phyloP scores from a whole-genome alignment of 1,139 yeast species.

The Saccharomyces hybrid region DNA sequence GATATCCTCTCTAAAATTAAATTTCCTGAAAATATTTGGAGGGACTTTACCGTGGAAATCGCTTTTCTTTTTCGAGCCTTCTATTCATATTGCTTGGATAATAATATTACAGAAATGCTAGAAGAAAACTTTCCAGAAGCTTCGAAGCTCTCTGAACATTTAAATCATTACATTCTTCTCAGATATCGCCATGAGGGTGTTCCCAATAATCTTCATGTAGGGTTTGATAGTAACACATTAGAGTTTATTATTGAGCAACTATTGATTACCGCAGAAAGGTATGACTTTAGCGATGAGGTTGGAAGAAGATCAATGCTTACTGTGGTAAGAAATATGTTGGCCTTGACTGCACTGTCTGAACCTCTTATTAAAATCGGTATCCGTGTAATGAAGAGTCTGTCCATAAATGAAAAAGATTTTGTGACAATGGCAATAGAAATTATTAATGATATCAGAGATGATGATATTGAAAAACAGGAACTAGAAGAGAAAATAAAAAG shows the following conservation, averaged over 20 bases:
- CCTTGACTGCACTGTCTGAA: constrained; percentile 44
- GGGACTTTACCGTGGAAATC: constrained; percentile 61
- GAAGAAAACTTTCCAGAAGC: constrained; percentile 80
- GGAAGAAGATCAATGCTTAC: constrained; percentile 81
- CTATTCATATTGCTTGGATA: constrained; percentile 54
- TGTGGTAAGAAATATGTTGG: constrained; percentile 55
- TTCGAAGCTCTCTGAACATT: constrained; percentile 49
- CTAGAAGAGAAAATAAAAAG: constrained; percentile 11
- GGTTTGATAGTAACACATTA: constrained; percentile 43
- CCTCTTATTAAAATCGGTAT: constrained; percentile 50
- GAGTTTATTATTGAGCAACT: constrained; percentile 76
- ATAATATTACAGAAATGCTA: constrained; percentile 47
- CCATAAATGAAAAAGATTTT: constrained; percentile 78
- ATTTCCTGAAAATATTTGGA: constrained; percentile 60
- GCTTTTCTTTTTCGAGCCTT: constrained; percentile 66
- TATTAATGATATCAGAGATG: constrained; percentile 75
- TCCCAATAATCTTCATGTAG: constrained; percentile 9
- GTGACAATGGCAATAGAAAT: constrained; percentile 80
- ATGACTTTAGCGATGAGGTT: constrained; percentile 85
- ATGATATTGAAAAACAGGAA: constrained; percentile 40
- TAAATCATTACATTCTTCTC: constrained; percentile 37
- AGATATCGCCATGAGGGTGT: constrained; percentile 34
- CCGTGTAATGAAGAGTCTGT: constrained; percentile 58
- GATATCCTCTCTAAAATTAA: constrained; percentile 54
- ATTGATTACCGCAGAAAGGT: constrained; percentile 55